Evolutionary conservation across 306 rosid species (phyloP).

Genomic region (Vigna hirtella): DNA sequence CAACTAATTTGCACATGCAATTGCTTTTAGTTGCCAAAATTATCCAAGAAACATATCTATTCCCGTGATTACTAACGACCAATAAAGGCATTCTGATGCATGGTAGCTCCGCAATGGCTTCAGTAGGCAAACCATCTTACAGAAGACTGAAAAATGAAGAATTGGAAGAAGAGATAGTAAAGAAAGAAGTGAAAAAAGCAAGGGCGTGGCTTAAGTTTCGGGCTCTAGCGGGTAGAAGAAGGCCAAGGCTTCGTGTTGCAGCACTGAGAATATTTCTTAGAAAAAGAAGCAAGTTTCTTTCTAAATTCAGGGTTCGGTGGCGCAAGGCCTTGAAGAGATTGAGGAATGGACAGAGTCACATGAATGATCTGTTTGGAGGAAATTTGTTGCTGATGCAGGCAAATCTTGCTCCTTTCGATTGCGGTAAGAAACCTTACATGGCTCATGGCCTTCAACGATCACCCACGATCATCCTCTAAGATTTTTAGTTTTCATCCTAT

Average conservation of each 20-base stretch:
- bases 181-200: slow-evolving; percentile 46
- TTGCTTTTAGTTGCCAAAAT: not conserved
- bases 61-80: slow-evolving; percentile 10
- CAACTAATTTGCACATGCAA: slow-evolving; percentile 33
- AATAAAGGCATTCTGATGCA: not conserved
- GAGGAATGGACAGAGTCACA: slow-evolving; percentile 59
- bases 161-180: slow-evolving; percentile 28
- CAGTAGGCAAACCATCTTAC: slow-evolving; percentile 40
- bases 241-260: slow-evolving; percentile 50
- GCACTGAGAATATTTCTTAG: slow-evolving; percentile 44
- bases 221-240: slow-evolving; percentile 50
- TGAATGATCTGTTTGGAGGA: slow-evolving; percentile 57
- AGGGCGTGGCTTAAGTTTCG: slow-evolving; percentile 51
- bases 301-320: slow-evolving; percentile 47
- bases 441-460: slow-evolving; percentile 29
- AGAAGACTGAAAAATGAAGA: slow-evolving; percentile 49
- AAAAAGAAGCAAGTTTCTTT: slow-evolving; percentile 41
- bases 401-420: slow-evolving; percentile 48
- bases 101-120: slow-evolving; percentile 20
- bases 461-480: slow-evolving; percentile 7
- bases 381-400: slow-evolving; percentile 55
- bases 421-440: slow-evolving; percentile 6
- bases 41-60: not conserved
- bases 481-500: not conserved
- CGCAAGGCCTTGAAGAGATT: slow-evolving; percentile 46